Percentiles rank a stretch among this genome's conserved stretches.
Conservation (phyloP, 352 stramenopile species). For the Phytophthora melonis region DNA sequence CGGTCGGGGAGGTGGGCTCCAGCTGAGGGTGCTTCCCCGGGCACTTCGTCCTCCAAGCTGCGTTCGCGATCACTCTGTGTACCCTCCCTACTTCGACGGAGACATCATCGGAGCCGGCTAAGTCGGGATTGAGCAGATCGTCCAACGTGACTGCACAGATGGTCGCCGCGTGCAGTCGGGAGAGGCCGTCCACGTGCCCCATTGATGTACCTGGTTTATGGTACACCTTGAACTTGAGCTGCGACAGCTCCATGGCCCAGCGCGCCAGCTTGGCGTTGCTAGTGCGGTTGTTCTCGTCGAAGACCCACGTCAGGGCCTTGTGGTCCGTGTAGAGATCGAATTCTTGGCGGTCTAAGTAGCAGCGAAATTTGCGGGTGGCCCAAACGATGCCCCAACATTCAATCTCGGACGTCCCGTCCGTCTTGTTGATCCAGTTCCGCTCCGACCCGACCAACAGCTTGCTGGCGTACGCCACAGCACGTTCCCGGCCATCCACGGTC, state of each 20-base stretch:
- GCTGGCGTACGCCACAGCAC: neutral
- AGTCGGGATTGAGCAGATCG: neutral
- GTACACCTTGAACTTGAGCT: neutral
- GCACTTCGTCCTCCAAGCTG: too few species aligned
- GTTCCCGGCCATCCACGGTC: too few species aligned
- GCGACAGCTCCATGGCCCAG: neutral
- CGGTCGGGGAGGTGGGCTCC: too few species aligned
- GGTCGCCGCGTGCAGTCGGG: neutral
- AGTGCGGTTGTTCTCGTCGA: neutral
- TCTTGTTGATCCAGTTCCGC: conserved; percentile 4
- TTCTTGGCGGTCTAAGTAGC: neutral
- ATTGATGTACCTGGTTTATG: neutral
- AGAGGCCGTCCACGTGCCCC: neutral
- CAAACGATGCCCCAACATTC: conserved; percentile 5
- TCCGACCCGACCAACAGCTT: neutral
- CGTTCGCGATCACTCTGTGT: too few species aligned
- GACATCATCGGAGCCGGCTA: too few species aligned
- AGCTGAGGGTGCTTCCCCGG: too few species aligned
- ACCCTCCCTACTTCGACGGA: neutral
- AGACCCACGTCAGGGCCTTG: neutral
- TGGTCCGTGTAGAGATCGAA: neutral
- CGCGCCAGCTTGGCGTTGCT: neutral
- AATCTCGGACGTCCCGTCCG: neutral
- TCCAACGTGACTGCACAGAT: neutral
- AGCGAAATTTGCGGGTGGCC: neutral